Base-by-base conservation (phyloP, 1,139 yeast genomes). In the Kurtzmaniella quercitrusa region DNA sequence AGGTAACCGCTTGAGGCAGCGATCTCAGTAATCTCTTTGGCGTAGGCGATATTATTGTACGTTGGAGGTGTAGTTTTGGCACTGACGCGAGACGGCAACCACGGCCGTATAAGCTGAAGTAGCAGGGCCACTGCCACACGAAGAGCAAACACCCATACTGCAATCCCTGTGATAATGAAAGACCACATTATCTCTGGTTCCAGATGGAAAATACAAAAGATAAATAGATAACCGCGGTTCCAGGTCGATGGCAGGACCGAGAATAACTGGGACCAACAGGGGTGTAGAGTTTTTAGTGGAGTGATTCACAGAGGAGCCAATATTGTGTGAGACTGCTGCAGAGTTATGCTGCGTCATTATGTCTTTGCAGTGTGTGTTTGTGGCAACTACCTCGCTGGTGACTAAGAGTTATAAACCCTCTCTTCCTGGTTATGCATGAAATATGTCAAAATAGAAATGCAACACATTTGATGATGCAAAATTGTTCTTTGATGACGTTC, bases 1-100 rank as follows among this genome's bases (percentile, higher is more conserved):
- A 70, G 68, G 50, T 84, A 83, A 1, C 87, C 91, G 50, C 75
- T 81, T 1, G 77, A 59, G 3, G 63, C 68, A 38, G 87, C 87
- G 50, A 88, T 79, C 39, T 82, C 87, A 29, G 75, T 77, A 40
- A 86, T 82, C 44, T 82, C 81, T 2, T 64, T 60, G 2, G 83
- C 76, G 25, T 62, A 38, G 6, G 44, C 41, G 12, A 44, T 19
- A 12, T 27, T 38, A n/a, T 23, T 38, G 16, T 29, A 34, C 7
- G 17, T 14, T 11, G 38, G 27, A 36, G 27, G 18, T 18, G n/a
- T 27, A n/a, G 12, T 5, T 11, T 19, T 27, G n/a, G 14, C 12
- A 27, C 14, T 27, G 10, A 4, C 6, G 14, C 31, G 10, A 27
- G 10, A n/a, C 10, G 6, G 6, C 31, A 27, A 27, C 31, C 31